phyloP scores from a whole-genome alignment of 2,329 filamentous ascomycete species.

The Pestalotiopsis sp. region DNA sequence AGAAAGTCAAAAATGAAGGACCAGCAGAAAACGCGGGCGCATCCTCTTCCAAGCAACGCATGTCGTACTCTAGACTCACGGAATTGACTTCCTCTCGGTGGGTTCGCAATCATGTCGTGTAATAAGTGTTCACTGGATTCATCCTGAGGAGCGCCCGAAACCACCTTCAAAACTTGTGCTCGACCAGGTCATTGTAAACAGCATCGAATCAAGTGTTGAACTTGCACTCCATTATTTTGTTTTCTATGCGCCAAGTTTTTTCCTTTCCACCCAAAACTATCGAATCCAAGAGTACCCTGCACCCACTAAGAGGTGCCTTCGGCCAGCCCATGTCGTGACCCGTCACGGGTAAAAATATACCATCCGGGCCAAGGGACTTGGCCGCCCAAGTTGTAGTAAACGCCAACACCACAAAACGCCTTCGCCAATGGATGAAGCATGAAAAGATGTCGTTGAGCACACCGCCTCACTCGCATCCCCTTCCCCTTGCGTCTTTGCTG shows the following conservation, averaged over 20 bases:
- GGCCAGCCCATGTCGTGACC: neutral
- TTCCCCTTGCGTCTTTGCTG: neutral
- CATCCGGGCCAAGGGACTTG: neutral
- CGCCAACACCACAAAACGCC: constrained; percentile 11
- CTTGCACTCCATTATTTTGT: constrained; percentile 3
- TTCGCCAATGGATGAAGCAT: constrained; percentile 1
- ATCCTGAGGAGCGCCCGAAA: neutral
- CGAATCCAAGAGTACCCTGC: neutral
- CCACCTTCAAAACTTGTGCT: neutral
- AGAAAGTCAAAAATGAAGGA: neutral
- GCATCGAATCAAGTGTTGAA: constrained; percentile 10
- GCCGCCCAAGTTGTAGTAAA: neutral
- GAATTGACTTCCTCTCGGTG: neutral
- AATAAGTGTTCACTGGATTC: neutral
- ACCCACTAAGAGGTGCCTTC: neutral
- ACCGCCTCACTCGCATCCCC: constrained; percentile 5
- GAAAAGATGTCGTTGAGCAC: constrained; percentile 15
- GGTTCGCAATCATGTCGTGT: neutral
- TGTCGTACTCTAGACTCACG: too few relatives aligned
- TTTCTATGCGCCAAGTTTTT: neutral
- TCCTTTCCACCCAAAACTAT: neutral
- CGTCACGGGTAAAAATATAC: neutral
- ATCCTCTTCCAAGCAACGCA: too few relatives aligned
- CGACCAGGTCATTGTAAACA: neutral
- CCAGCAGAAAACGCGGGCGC: neutral